Conservation (phyloP, 108 stramenopile genomes). For the Schizochytrium sp. region DNA sequence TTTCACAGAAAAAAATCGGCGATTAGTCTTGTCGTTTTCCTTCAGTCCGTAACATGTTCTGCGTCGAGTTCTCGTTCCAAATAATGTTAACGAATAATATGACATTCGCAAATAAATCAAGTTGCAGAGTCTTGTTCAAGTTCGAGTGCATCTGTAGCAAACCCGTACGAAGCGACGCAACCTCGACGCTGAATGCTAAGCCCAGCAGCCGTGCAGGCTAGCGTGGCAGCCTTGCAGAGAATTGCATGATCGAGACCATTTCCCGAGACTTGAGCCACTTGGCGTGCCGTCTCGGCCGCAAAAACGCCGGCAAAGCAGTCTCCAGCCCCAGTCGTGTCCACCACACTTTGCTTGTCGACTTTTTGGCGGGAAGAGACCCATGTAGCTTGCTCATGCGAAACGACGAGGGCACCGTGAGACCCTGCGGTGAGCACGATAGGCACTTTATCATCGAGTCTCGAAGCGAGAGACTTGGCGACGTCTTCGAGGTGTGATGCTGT, state of each 20-base stretch:
- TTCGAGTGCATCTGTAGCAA: background rate
- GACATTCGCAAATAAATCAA: background rate
- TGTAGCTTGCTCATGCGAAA: background rate
- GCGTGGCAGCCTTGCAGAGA: background rate
- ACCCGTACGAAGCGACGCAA: background rate
- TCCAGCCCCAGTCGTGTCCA: background rate
- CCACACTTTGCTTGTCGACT: background rate
- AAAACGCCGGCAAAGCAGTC: background rate
- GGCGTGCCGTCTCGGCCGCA: background rate
- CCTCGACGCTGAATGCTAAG: background rate
- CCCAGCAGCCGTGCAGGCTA: background rate
- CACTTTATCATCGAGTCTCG: background rate
- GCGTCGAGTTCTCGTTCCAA: too few relatives aligned
- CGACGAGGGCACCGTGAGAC: background rate
- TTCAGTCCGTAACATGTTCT: too few relatives aligned
- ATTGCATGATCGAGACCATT: background rate
- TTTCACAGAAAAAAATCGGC: too few relatives aligned
- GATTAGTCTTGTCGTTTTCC: too few relatives aligned
- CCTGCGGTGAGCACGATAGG: background rate
- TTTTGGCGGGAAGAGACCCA: background rate
- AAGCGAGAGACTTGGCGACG: background rate
- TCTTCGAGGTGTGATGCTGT: background rate
- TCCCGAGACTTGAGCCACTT: background rate
- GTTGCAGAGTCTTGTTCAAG: background rate
- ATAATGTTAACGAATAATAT: background rate